These are phyloP conservation scores for Rheum nobile DNA, from an alignment of 148 eudicot species.

Conservation along the genomic window DNA sequence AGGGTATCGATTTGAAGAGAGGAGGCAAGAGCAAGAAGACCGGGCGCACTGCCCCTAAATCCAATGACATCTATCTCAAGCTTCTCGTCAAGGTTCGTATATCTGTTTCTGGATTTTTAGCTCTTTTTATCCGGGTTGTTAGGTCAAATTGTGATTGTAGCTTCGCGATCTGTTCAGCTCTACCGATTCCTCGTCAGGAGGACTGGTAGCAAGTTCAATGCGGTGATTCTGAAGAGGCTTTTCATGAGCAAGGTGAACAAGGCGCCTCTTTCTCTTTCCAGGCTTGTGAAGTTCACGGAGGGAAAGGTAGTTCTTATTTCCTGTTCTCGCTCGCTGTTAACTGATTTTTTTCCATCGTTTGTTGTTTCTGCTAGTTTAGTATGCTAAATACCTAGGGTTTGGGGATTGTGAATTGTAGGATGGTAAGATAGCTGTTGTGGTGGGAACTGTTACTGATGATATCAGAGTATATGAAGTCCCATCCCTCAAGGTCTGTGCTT, in stretches of 20 bases:
- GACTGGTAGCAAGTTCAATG: constrained; percentile 86
- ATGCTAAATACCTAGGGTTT: not conserved
- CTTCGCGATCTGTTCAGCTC: constrained; percentile 28
- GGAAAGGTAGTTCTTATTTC: constrained; percentile 45
- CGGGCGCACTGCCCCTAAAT: constrained; percentile 23
- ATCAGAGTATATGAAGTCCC: constrained; percentile 58
- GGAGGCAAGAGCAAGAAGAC: constrained; percentile 28
- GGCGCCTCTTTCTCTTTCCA: constrained; percentile 73
- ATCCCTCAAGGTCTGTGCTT: constrained; percentile 54
- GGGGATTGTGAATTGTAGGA: constrained; percentile 26
- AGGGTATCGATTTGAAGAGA: constrained; percentile 26
- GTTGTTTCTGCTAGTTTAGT: not conserved
- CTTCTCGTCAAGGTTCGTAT: constrained; percentile 20
- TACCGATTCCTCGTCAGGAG: constrained; percentile 83
- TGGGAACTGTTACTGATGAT: constrained; percentile 77
- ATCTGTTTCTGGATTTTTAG: not conserved
- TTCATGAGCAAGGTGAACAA: constrained; percentile 90
- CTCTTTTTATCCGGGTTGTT: too few species aligned
- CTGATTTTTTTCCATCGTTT: not conserved
- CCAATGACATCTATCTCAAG: constrained; percentile 25
- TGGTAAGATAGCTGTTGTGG: constrained; percentile 61
- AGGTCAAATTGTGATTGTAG: not conserved
- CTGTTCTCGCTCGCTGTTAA: not conserved
- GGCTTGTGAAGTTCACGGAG: constrained; percentile 47
- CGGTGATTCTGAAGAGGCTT: constrained; percentile 65